A percentile compares a stretch with the other conserved stretches of the same genome.
Evolutionary conservation across 2,329 filamentous ascomycete genomes (phyloP).

Genomic region (Aspergillus pseudonomiae): DNA sequence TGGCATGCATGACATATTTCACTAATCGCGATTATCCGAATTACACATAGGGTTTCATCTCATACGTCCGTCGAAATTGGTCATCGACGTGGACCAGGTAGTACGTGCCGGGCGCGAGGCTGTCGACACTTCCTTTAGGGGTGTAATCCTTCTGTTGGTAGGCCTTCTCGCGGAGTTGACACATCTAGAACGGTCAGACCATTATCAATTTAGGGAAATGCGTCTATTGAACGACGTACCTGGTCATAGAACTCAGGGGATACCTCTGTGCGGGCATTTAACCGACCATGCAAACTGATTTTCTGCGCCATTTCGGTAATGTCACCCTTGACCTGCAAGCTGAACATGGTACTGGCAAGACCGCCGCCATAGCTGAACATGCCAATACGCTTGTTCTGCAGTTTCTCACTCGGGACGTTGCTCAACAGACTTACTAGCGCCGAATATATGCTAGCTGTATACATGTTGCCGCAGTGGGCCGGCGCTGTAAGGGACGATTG

Average conservation of each 20-base stretch:
- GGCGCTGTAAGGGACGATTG: constrained; percentile 73
- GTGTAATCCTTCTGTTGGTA: constrained; percentile 80
- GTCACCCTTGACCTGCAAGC: constrained; percentile 66
- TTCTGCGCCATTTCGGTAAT: constrained; percentile 68
- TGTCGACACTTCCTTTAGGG: constrained; percentile 69
- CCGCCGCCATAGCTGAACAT: constrained; percentile 81
- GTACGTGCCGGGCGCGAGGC: constrained; percentile 69
- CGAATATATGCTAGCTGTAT: constrained; percentile 62
- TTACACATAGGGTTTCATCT: constrained; percentile 61
- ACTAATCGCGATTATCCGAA: background rate
- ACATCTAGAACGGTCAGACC: constrained; percentile 59
- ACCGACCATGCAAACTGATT: constrained; percentile 69
- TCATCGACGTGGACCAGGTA: constrained; percentile 80
- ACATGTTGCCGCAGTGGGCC: constrained; percentile 72
- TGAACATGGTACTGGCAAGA: constrained; percentile 74
- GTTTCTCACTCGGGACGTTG: constrained; percentile 63
- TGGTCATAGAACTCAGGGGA: constrained; percentile 73
- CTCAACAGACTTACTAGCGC: constrained; percentile 63
- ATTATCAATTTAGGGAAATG: no score
- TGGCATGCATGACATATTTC: background rate
- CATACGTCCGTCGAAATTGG: constrained; percentile 82
- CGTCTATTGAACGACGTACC: constrained; percentile 51
- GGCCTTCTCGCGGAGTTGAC: constrained; percentile 77
- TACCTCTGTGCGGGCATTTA: constrained; percentile 67
- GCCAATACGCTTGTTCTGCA: constrained; percentile 72